Conservation (phyloP, 768 basidiomycete genomes). For the Lactarius hatsudake region DNA sequence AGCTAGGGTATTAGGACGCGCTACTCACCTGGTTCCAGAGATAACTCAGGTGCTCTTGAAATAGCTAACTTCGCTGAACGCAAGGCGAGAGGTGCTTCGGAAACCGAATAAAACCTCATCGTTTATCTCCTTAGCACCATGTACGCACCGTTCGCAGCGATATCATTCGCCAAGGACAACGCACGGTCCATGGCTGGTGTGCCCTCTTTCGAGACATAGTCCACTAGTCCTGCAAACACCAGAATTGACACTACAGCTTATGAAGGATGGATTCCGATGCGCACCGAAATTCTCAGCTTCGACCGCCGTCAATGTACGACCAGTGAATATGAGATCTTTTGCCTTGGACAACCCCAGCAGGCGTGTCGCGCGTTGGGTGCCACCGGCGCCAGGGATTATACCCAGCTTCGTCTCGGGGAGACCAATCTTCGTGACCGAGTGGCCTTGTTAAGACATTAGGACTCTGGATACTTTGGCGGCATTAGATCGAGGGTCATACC, state of each 20-base stretch:
- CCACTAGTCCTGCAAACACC: constrained; percentile 61
- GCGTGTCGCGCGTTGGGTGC: constrained; percentile 79
- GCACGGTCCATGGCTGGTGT: constrained; percentile 66
- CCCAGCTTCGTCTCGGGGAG: constrained; percentile 76
- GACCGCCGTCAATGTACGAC: constrained; percentile 58
- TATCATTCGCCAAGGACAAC: constrained; percentile 63
- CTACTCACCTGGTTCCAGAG: constrained; percentile 68
- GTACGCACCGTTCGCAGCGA: constrained; percentile 60
- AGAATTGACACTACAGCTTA: neutral
- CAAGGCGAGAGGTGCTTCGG: constrained; percentile 76
- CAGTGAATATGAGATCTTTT: constrained; percentile 86
- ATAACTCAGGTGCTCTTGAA: constrained; percentile 72
- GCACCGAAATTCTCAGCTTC: constrained; percentile 75
- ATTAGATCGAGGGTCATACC: constrained; percentile 46
- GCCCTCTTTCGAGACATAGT: constrained; percentile 69
- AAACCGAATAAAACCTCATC: neutral
- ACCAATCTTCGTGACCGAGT: constrained; percentile 78
- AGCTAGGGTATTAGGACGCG: neutral
- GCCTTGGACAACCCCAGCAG: constrained; percentile 76
- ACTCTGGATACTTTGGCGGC: neutral
- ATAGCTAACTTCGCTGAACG: constrained; percentile 87
- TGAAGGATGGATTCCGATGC: constrained; percentile 8
- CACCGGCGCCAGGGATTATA: constrained; percentile 90
- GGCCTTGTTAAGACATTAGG: constrained; percentile 38
- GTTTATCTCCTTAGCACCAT: neutral